A percentile compares a stretch with the other conserved stretches of the same genome.
Conservation (phyloP, 2,329 filamentous ascomycete genomes). For the Cytospora leucostoma region DNA sequence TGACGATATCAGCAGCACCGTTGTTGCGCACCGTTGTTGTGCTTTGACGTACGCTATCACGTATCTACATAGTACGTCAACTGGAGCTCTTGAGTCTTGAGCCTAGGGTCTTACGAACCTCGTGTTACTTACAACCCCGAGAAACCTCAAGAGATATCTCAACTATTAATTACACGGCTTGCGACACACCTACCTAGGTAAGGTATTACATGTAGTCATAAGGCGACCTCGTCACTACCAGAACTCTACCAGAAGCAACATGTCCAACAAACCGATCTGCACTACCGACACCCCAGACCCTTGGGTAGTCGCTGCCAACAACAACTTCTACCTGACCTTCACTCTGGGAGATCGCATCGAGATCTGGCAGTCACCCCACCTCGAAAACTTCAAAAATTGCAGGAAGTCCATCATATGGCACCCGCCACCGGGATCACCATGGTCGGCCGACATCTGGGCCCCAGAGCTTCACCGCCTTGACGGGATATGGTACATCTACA, state of each 20-base stretch:
- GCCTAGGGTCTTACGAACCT: too few species aligned
- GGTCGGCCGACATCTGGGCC: slow-evolving; percentile 19
- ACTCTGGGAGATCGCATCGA: slow-evolving; percentile 39
- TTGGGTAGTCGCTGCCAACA: slow-evolving; percentile 34
- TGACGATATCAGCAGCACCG: too few species aligned
- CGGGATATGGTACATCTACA: slow-evolving; percentile 25
- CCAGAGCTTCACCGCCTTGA: slow-evolving; percentile 21
- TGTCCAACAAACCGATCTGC: slow-evolving; percentile 36
- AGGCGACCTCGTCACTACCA: too few species aligned
- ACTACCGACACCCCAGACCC: slow-evolving; percentile 37
- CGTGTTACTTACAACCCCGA: too few species aligned
- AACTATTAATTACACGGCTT: too few species aligned
- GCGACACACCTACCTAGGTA: too few species aligned
- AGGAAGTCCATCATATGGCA: slow-evolving; percentile 28
- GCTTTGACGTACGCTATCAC: too few species aligned
- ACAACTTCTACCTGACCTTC: slow-evolving; percentile 34
- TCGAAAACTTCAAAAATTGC: slow-evolving; percentile 37
- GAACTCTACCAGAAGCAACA: slow-evolving; percentile 11
- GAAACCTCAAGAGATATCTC: too few species aligned
- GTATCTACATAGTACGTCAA: too few species aligned
- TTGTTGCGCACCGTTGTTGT: too few species aligned
- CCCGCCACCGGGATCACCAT: slow-evolving; percentile 18
- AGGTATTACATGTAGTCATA: too few species aligned
- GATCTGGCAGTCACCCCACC: slow-evolving; percentile 37
- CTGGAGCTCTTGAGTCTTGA: too few species aligned